phyloP scores from a whole-genome alignment of 2,329 filamentous ascomycete species.

The Ophiostoma ips region DNA sequence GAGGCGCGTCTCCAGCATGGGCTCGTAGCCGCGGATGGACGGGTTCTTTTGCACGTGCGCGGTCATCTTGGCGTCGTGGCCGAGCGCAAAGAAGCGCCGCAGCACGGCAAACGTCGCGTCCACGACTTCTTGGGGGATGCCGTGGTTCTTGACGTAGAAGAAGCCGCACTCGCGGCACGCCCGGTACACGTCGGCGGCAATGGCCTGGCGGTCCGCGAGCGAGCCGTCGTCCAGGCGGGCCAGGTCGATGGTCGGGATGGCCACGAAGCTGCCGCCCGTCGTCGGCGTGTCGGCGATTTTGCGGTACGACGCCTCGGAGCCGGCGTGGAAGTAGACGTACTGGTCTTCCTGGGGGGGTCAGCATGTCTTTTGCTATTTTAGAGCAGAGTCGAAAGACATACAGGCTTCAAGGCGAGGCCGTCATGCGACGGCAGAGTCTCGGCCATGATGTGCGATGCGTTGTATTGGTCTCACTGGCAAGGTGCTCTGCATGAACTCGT shows the following conservation, averaged over 20 bases:
- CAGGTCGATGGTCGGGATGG: constrained; percentile 1
- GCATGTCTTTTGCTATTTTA: background rate
- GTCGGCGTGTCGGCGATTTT: constrained; percentile 17
- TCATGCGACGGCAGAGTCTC: background rate
- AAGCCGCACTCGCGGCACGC: constrained; percentile 7
- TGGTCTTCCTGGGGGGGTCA: constrained; percentile 7
- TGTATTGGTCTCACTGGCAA: no score
- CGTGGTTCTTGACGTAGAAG: constrained; percentile 12
- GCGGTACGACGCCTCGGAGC: constrained; percentile 20
- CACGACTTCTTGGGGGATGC: constrained; percentile 10
- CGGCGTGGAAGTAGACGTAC: constrained; percentile 21
- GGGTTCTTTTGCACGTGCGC: constrained; percentile 24
- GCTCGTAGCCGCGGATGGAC: constrained; percentile 23
- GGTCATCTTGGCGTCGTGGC: constrained; percentile 14
- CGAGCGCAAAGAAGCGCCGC: constrained; percentile 11
- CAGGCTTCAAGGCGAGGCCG: background rate
- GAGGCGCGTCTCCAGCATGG: constrained; percentile 20
- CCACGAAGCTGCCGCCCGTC: constrained; percentile 18
- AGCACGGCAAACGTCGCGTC: constrained; percentile 4
- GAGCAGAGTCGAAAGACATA: background rate
- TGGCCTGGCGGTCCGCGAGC: background rate
- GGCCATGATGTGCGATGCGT: background rate
- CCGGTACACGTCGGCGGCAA: background rate
- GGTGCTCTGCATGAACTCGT: background rate
- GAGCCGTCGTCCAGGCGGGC: constrained; percentile 1